phyloP scores from a whole-genome alignment of 2,329 filamentous ascomycete genomes.

The Blumeria graminis region DNA sequence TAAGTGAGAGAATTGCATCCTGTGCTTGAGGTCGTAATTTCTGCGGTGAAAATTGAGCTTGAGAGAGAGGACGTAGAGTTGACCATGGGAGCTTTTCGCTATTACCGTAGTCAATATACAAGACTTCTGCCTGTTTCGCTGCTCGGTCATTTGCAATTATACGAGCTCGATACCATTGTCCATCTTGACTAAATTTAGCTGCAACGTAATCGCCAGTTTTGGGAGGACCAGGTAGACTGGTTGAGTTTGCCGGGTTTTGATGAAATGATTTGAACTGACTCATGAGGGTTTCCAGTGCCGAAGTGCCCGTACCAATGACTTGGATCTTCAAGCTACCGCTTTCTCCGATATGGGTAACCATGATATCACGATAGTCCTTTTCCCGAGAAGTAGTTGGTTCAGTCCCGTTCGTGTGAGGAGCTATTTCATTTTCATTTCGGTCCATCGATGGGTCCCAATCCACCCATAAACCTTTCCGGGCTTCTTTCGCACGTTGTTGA shows the following conservation, averaged over 20 bases:
- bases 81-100: slow-evolving; percentile 72
- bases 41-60: slow-evolving; percentile 53
- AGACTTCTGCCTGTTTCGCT: slow-evolving; percentile 66
- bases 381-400: slow-evolving; percentile 21
- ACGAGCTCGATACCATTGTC: slow-evolving; percentile 82
- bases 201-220: slow-evolving; percentile 84
- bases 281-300: slow-evolving; percentile 71
- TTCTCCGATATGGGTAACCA: slow-evolving; percentile 72
- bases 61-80: slow-evolving; percentile 54
- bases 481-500: slow-evolving; percentile 74
- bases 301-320: slow-evolving; percentile 66
- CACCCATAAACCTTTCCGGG: slow-evolving; percentile 69
- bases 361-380: slow-evolving; percentile 80
- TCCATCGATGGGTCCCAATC: slow-evolving; percentile 86
- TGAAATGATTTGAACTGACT: slow-evolving; percentile 80
- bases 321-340: slow-evolving; percentile 75
- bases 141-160: slow-evolving; percentile 83
- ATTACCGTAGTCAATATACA: slow-evolving; percentile 95
- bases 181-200: slow-evolving; percentile 71
- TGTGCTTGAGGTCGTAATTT: slow-evolving; percentile 71
- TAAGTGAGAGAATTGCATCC: slow-evolving; percentile 67
- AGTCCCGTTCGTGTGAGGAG: slow-evolving; percentile 28
- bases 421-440: slow-evolving; percentile 30
- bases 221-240: slow-evolving; percentile 47
- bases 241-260: slow-evolving; percentile 56